A percentile compares a stretch with the other conserved stretches of the same genome.
Conservation (phyloP, 495 filamentous ascomycete genomes). For the Trichoderma orchidacearum region DNA sequence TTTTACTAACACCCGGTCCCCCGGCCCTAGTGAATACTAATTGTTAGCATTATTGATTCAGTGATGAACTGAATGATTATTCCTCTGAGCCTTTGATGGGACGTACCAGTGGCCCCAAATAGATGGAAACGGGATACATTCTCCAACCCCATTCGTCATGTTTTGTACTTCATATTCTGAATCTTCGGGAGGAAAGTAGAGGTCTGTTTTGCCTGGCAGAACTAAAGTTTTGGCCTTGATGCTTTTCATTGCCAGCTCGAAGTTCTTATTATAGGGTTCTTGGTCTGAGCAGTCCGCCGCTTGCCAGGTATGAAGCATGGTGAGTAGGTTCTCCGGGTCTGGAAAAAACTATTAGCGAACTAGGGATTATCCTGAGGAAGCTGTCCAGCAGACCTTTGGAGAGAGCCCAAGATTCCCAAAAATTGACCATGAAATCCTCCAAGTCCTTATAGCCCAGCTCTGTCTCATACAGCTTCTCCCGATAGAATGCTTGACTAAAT, state of each 20-base stretch:
- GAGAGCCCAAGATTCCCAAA: conserved; percentile 61
- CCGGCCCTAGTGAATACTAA: conserved; percentile 42
- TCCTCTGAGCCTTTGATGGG: too few species aligned
- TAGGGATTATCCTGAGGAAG: not conserved
- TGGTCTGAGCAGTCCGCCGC: conserved; percentile 50
- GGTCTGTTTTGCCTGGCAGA: conserved; percentile 50
- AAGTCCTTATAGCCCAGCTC: conserved; percentile 44
- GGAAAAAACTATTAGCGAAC: not conserved
- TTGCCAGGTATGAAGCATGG: conserved; percentile 65
- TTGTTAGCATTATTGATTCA: too few species aligned
- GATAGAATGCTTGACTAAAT: conserved; percentile 59
- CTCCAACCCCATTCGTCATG: conserved; percentile 48
- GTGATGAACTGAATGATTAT: too few species aligned
- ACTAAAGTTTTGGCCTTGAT: conserved; percentile 58
- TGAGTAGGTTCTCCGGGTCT: conserved; percentile 56
- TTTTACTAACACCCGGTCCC: conserved; percentile 47
- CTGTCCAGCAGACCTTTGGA: conserved; percentile 34
- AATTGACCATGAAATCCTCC: conserved; percentile 56
- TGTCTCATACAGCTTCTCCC: conserved; percentile 48
- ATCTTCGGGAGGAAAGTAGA: conserved; percentile 66
- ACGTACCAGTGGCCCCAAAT: conserved; percentile 50
- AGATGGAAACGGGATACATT: conserved; percentile 41
- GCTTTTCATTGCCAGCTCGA: conserved; percentile 47
- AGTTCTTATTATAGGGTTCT: conserved; percentile 49
- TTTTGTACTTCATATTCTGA: conserved; percentile 52